Conservation (phyloP, 495 filamentous ascomycete species). For the Tuber melanosporum region DNA sequence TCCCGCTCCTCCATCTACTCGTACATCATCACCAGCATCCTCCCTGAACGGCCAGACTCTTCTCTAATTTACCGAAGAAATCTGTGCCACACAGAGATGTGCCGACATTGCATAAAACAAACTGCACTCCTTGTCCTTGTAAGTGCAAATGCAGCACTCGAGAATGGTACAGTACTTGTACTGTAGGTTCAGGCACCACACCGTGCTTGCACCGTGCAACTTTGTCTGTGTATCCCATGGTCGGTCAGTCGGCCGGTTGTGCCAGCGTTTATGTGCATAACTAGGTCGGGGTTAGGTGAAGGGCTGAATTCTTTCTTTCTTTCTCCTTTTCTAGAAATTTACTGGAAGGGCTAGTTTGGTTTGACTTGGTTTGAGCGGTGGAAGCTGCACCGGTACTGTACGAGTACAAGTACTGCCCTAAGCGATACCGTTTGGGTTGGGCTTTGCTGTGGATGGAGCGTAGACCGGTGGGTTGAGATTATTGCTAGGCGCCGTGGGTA, state of each 20-base stretch:
- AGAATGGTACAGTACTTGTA: no score
- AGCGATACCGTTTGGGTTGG: not conserved
- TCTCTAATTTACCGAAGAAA: not conserved
- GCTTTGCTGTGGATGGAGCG: no score
- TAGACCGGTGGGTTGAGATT: not conserved
- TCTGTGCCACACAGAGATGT: not conserved
- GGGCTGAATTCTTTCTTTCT: not conserved
- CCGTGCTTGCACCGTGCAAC: not conserved
- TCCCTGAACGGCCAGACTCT: not conserved
- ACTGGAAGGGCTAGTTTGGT: not conserved
- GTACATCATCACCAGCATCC: not conserved
- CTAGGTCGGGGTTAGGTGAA: not conserved
- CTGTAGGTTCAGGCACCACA: not conserved
- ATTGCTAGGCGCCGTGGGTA: not conserved
- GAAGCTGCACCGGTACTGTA: no score
- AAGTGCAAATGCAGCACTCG: no score
- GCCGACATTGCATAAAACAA: not conserved
- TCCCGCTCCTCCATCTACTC: not conserved
- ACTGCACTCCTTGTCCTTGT: not conserved
- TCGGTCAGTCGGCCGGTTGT: not conserved
- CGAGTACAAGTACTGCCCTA: no score
- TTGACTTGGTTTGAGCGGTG: no score
- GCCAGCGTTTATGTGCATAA: not conserved
- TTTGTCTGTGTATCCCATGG: not conserved
- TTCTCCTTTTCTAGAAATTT: not conserved